phyloP scores from a whole-genome alignment of 306 rosid genomes.

The Dryas drummondii region DNA sequence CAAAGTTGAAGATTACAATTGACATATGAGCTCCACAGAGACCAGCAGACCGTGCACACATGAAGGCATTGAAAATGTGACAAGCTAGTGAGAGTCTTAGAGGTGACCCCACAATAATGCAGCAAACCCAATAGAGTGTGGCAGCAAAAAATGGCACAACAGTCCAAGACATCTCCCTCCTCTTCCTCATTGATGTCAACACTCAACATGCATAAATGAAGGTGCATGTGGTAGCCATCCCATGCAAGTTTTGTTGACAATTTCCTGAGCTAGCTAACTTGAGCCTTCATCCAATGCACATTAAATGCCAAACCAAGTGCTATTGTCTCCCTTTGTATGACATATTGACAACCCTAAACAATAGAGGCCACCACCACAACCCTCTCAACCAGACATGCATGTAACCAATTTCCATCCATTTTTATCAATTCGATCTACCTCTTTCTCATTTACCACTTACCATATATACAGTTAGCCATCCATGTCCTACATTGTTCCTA shows the following conservation, averaged over 20 bases:
- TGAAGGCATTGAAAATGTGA: constrained; percentile 17
- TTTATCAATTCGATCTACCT: too few relatives aligned
- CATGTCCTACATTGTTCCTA: too few relatives aligned
- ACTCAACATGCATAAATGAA: constrained; percentile 23
- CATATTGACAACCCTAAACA: not conserved
- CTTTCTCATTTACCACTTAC: too few relatives aligned
- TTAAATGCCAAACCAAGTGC: constrained; percentile 14
- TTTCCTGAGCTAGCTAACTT: not conserved
- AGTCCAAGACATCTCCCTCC: constrained; percentile 28
- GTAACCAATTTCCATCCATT: not conserved
- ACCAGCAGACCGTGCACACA: constrained; percentile 20
- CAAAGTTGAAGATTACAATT: not conserved
- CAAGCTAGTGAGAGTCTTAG: not conserved
- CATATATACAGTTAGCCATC: too few relatives aligned
- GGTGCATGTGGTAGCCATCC: constrained; percentile 20
- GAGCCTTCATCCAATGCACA: not conserved
- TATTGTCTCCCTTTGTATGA: constrained; percentile 13
- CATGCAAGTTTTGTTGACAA: not conserved
- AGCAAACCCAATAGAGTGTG: not conserved
- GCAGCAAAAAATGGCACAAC: constrained; percentile 18
- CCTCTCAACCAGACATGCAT: constrained; percentile 6
- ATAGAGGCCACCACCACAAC: constrained; percentile 1
- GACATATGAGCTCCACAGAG: not conserved
- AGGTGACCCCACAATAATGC: constrained; percentile 35
- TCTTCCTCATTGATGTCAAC: not conserved